Base-by-base conservation (phyloP, 139 green algal genomes). In the Picochlorum sp. region DNA sequence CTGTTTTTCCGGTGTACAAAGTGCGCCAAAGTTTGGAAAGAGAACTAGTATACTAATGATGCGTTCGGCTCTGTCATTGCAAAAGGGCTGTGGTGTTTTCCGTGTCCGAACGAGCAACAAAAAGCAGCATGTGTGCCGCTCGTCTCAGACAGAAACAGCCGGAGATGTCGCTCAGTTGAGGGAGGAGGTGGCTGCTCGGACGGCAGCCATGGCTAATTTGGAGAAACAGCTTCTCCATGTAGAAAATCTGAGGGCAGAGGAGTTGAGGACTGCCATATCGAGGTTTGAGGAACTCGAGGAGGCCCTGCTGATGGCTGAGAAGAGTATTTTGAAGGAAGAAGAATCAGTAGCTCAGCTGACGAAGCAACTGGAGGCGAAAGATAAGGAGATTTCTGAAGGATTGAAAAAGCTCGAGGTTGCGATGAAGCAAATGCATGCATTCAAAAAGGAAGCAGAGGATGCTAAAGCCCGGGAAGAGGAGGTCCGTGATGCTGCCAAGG, bases 1-100 rank as follows among this genome's bases (percentile, higher is more conserved):
- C 69, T 94, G 2, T 97, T 97, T 80, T 96, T 83, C 72, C 85
- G 85, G 67, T 97, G 91, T 61, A 76, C 76, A 6, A 76, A 87
- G 56, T 96, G 89, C 65, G 79, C 9, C 1, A 61, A 82, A 61
- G 65, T 79, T 20, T 95, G 88, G 88, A 79, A 73, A 47, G 87
- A 95, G 47, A 65, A 65, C 16, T 81, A 54, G 32, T 32, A 8
- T 54, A n/a, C 20, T 58, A 8, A 59, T 58, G 20, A 10, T 65
- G 24, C 21, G 6, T 18, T 58, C 41, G n/a, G 28, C 14, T 4
- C 14, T 26, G 34, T 18, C 10, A 41, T 13, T 37, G 30, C 61
- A 67, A 26, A 18, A 54, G 47, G 10, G 11, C 47, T 18, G 47
- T 54, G 13, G 18, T 0, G 10, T 23, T 7, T 23, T 10, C 47